Base-by-base conservation (phyloP, 306 rosid species). In the Vachellia pachyceras region DNA sequence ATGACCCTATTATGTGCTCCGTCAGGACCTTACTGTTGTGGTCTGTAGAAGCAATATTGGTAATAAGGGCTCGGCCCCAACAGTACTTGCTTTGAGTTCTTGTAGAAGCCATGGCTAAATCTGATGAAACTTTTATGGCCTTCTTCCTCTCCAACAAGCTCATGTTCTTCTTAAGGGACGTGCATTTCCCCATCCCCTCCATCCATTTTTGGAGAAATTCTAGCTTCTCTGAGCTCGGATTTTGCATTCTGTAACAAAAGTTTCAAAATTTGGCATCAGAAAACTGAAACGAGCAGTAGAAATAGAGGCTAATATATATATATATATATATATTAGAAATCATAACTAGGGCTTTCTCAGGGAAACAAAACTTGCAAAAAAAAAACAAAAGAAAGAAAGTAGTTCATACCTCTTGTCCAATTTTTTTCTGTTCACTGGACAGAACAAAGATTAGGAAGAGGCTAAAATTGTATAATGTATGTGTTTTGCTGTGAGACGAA, bases 31-130 rank as follows among this genome's bases (percentile, higher is more conserved):
- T 83, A 22, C 36, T 75, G 10, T 42, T 39, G 55, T 75, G 66
- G 25, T 80, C 70, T 18, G 22, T 60, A 12, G 86, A 77, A 57
- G 92, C 85, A 17, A 33, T 33, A 64, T 88, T 83, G 15, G 82
- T 84, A 6, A 94, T 85, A 36, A 94, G 66, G 57, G 93, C 89
- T 18, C 79, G 87, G 84, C 97, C 90, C 98, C 98, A 94, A 4
- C 33, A 64, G 20, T 49, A 4, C 7, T 89, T 89, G 40, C 41
- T 65, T 60, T 92, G 80, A 57, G 85, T 85, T 84, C 91, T 88
- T 0, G 96, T 67, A 0, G 86, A 84, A 63, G 98, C 98, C 91
- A 90, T 94, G 80, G 98, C 98, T 35, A 92, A 67, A 79, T 94
- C 93, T 33, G 98, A 94, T 0, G 96, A 86, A 0, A 87, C 64